Percentiles rank a stretch among this genome's conserved stretches.
Evolutionary conservation across 805 yeast genomes (phyloP).

Genomic region (Kluyveromyces aestuarii): DNA sequence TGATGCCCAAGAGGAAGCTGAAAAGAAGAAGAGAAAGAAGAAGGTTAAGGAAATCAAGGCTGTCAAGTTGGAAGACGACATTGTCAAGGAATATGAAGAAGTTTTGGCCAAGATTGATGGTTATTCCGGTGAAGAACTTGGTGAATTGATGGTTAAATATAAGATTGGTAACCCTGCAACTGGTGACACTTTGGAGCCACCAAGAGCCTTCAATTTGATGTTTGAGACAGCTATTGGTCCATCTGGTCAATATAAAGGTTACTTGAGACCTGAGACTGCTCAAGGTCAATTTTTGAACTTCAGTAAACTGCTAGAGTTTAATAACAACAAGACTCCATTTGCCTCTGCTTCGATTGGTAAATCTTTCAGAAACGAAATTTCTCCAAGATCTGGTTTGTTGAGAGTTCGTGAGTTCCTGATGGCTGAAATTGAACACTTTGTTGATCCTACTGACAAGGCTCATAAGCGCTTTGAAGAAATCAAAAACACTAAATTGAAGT

Average conservation of each 20-base stretch:
- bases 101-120: conserved; percentile 94
- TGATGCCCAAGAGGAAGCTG: conserved; percentile 60
- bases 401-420: conserved; percentile 97
- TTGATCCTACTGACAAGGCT: conserved; percentile 81
- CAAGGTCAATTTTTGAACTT: conserved; percentile 98
- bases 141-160: conserved; percentile 75
- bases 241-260: conserved; percentile 92
- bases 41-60: conserved; percentile 93
- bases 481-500: conserved; percentile 58
- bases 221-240: conserved; percentile 99
- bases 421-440: conserved; percentile 99
- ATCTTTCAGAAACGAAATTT: conserved; percentile 96
- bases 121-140: conserved; percentile 84
- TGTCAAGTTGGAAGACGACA: conserved; percentile 73
- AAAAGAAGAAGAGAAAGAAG: conserved; percentile 89
- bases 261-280: conserved; percentile 97
- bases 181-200: conserved; percentile 76
- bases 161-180: conserved; percentile 88
- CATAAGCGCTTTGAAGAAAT: conserved; percentile 78
- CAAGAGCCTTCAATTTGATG: conserved; percentile 95
- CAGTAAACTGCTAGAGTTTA: conserved; percentile 84
- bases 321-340: conserved; percentile 95
- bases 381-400: conserved; percentile 94
- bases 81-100: conserved; percentile 71
- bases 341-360: conserved; percentile 99